Base-by-base conservation (phyloP, 768 basidiomycete genomes). In the Russula virescens region DNA sequence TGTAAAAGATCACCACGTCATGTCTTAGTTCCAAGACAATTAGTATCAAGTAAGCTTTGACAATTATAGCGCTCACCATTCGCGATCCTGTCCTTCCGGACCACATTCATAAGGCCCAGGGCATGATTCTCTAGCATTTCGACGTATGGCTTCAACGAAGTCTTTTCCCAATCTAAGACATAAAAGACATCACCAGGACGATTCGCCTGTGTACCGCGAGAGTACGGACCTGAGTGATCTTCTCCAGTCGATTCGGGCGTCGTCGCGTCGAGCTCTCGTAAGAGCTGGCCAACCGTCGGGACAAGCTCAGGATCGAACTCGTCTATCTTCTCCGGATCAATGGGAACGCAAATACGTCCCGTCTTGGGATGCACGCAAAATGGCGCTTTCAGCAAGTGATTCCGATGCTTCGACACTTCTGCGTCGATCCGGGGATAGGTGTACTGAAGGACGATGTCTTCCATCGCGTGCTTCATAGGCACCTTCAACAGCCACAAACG, bases 351-450 rank as follows among this genome's bases (percentile, higher is more conserved):
- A 10, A 99, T 85, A 34, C 94, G 84, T 1, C 96, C 97, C 2
- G 97, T 99, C 66, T 91, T 91, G 0, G 97, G 97, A 74, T 99
- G 97, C 0, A 98, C 79, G 71, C 95, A 97, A 75, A 99, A 99
- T 0, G 97, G 97, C 23, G 93, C 89, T 75, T 99, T 99, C 58
- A 99, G 83, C 77, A 99, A 81, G 78, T 99, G 97, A 76, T 99
- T 98, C 54, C 94, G 83, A 71, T 95, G 92, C 71, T 98, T 96
- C 3, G 94, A 95, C 31, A 99, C 97, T 73, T 99, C 97, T 16
- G 91, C 90, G 73, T 99, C 97, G 58, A 99, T 82, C 14, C 97
- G 86, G 1, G 96, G 96, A 74, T 98, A 99, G 0, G 91, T 96
- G 73, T 97, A 98, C 68, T 93, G 89, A 14, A 99, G 77, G 51